Percentiles rank a stretch among this genome's conserved stretches.
phyloP scores from a whole-genome alignment of 768 basidiomycete genomes.

The Trichaptum fuscoviolaceum region DNA sequence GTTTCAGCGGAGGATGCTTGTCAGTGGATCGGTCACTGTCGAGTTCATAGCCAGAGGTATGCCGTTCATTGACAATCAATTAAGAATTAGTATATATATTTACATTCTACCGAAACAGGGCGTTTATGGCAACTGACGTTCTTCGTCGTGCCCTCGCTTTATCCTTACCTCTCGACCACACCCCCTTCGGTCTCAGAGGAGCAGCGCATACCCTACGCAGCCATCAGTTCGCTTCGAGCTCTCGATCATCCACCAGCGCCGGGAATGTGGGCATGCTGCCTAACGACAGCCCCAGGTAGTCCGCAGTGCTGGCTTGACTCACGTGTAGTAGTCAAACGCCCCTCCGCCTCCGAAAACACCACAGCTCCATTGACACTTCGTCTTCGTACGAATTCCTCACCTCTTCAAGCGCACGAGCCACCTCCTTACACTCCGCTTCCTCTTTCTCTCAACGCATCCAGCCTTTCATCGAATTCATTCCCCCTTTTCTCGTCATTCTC shows the following conservation, averaged over 20 bases:
- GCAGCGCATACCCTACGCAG: neutral
- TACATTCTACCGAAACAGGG: too few relatives aligned
- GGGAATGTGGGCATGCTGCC: neutral
- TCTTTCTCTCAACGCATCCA: neutral
- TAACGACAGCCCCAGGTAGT: neutral
- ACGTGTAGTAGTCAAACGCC: neutral
- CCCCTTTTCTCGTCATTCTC: neutral
- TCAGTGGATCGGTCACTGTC: slow-evolving; percentile 45
- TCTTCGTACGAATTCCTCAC: neutral
- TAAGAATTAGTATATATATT: too few relatives aligned
- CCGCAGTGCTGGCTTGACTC: slow-evolving; percentile 1
- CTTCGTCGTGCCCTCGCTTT: slow-evolving; percentile 19
- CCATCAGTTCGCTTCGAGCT: neutral
- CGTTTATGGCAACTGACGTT: slow-evolving; percentile 56
- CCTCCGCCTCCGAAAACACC: neutral
- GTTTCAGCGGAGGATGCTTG: slow-evolving; percentile 70
- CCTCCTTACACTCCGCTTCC: neutral
- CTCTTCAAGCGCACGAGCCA: neutral
- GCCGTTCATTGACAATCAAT: slow-evolving; percentile 13
- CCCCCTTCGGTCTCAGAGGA: neutral
- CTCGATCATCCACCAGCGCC: neutral
- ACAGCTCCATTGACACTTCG: neutral
- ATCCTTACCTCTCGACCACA: neutral
- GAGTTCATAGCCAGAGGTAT: slow-evolving; percentile 63
- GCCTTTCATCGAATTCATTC: neutral